Percentiles rank a stretch among this genome's conserved stretches.
These are phyloP conservation scores for Penicillium dipodomyicola DNA, from an alignment of 495 filamentous ascomycete species.

Conservation along the genomic window DNA sequence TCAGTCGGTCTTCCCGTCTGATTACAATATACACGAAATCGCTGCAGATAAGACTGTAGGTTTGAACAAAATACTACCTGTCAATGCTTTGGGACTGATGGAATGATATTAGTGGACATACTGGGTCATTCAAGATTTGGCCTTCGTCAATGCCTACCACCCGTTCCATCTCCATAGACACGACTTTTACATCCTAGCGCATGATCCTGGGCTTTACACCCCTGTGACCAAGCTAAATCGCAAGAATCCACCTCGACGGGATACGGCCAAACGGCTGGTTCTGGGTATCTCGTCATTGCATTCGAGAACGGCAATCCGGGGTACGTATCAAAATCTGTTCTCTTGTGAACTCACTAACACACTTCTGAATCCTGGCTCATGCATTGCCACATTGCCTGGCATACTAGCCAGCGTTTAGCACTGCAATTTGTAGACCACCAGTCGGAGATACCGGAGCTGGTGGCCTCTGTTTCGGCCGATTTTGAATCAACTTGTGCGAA, in stretches of 20 bases:
- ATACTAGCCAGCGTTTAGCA: conserved; percentile 35
- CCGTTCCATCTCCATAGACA: too few relatives aligned
- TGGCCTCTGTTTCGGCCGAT: background rate
- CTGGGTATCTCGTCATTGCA: conserved; percentile 35
- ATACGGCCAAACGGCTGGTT: conserved; percentile 11
- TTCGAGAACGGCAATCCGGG: conserved; percentile 48
- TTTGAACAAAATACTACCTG: too few relatives aligned
- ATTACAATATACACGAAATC: too few relatives aligned
- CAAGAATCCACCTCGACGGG: conserved; percentile 25
- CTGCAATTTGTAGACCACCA: conserved; percentile 38
- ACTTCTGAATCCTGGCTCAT: conserved; percentile 40
- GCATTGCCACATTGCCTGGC: conserved; percentile 49
- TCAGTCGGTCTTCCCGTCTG: background rate
- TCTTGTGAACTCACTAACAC: background rate
- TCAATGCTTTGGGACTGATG: too few relatives aligned
- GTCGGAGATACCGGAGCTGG: background rate
- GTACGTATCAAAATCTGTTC: background rate
- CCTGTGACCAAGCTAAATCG: background rate
- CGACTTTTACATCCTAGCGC: conserved; percentile 24
- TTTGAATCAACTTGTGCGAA: background rate
- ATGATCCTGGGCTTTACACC: conserved; percentile 15
- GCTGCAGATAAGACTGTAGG: too few relatives aligned
- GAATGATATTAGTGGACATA: too few relatives aligned
- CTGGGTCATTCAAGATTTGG: too few relatives aligned
- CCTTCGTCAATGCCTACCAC: too few relatives aligned